phyloP scores from a whole-genome alignment of 2,329 filamentous ascomycete species.

The Sarocladium brachiariae region DNA sequence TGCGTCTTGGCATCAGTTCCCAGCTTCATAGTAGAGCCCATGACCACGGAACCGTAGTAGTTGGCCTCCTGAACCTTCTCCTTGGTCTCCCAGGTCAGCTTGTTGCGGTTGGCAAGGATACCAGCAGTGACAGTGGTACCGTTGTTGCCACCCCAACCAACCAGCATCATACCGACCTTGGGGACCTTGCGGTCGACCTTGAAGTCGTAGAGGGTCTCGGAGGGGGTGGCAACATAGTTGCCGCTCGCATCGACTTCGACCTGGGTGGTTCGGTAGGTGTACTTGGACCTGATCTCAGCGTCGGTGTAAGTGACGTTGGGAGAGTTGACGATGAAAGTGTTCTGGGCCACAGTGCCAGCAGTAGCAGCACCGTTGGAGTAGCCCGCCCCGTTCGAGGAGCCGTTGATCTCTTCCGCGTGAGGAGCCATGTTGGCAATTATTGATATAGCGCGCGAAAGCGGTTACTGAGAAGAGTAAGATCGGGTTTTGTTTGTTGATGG shows the following conservation, averaged over 20 bases:
- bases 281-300: constrained; percentile 82
- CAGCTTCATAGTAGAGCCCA: constrained; percentile 96
- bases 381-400: constrained; percentile 57
- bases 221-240: constrained; percentile 75
- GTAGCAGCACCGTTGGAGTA: constrained; percentile 33
- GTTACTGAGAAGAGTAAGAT: constrained; percentile 11
- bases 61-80: constrained; percentile 81
- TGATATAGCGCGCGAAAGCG: constrained; percentile 16
- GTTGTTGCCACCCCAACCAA: constrained; percentile 98
- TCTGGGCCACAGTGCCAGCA: constrained; percentile 41
- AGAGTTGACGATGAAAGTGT: constrained; percentile 80
- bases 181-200: constrained; percentile 91
- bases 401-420: constrained; percentile 62
- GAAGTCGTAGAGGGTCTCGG: constrained; percentile 92
- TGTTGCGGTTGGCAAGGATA: constrained; percentile 89
- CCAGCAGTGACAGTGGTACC: constrained; percentile 94
- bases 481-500: constrained; percentile 14
- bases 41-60: constrained; percentile 97
- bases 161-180: constrained; percentile 94
- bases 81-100: constrained; percentile 86
- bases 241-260: constrained; percentile 66
- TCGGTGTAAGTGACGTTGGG: constrained; percentile 91
- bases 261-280: constrained; percentile 91
- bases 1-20: constrained; percentile 78
- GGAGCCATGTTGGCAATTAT: constrained; percentile 69